Conservation (phyloP, 805 yeast species). For the Tanozyma kutaoensis region DNA sequence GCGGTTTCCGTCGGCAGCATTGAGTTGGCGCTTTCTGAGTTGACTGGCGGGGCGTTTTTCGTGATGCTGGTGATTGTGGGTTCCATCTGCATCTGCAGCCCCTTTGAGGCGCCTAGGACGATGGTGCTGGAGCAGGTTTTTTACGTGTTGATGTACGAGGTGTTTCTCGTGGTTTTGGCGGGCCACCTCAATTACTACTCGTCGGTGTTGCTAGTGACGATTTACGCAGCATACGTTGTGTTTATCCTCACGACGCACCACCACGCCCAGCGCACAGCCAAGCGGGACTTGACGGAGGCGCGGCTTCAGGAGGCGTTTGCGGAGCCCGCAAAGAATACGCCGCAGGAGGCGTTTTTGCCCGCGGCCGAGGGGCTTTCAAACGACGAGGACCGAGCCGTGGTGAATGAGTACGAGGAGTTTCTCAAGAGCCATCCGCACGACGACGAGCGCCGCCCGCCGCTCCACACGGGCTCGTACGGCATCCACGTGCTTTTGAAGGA, state of each 20-base stretch:
- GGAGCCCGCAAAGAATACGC: too few species aligned
- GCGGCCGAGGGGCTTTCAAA: too few species aligned
- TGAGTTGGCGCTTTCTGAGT: constrained; percentile 75
- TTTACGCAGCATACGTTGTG: constrained; percentile 48
- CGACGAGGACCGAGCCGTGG: constrained; percentile 1
- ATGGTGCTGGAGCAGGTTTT: constrained; percentile 53
- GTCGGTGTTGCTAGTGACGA: constrained; percentile 40
- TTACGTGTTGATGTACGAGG: constrained; percentile 35
- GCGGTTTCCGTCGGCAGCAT: constrained; percentile 67
- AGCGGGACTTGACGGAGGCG: too few species aligned
- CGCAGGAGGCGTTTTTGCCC: too few species aligned
- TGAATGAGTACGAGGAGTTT: constrained; percentile 5
- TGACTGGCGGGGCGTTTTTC: constrained; percentile 84
- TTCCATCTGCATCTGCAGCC: constrained; percentile 53
- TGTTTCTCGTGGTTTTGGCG: constrained; percentile 40
- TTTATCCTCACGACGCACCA: too few species aligned
- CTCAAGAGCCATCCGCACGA: constrained; percentile 4
- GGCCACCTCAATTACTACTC: constrained; percentile 42
- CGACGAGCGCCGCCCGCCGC: constrained; percentile 2
- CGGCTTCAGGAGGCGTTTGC: too few species aligned
- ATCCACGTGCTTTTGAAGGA: constrained; percentile 18
- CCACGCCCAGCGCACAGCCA: too few species aligned
- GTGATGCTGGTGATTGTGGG: constrained; percentile 75
- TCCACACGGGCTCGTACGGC: constrained; percentile 17
- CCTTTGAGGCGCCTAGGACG: constrained; percentile 40